phyloP scores from a whole-genome alignment of 2,329 filamentous ascomycete species.

The Penicillium sp. region DNA sequence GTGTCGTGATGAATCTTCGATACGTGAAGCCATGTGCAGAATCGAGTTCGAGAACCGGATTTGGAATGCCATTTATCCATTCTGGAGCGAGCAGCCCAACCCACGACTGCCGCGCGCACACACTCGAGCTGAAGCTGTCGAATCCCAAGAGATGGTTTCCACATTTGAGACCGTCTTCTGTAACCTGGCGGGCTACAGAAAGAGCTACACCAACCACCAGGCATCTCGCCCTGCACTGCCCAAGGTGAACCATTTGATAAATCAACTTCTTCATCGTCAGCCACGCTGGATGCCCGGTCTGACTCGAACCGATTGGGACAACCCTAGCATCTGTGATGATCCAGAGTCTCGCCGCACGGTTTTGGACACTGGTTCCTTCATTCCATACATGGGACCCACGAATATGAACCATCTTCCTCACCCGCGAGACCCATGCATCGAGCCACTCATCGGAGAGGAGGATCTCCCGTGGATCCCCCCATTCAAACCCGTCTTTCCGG shows the following conservation, averaged over 20 bases:
- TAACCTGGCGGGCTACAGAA: background rate
- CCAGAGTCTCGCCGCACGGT: background rate
- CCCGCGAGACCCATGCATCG: background rate
- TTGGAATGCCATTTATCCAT: background rate
- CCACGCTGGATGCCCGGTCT: background rate
- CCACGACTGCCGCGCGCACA: background rate
- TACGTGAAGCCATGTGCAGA: background rate
- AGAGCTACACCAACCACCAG: constrained; percentile 5
- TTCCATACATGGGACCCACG: constrained; percentile 1
- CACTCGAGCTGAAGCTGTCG: background rate
- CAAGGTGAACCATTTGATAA: too few relatives aligned
- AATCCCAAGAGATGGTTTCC: background rate
- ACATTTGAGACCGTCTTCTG: background rate
- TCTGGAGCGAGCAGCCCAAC: background rate
- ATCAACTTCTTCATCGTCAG: background rate
- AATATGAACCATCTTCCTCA: background rate
- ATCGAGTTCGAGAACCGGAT: background rate
- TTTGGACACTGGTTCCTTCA: background rate
- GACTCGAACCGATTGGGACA: background rate
- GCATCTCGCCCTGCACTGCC: background rate
- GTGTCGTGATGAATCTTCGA: background rate
- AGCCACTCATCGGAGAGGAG: background rate
- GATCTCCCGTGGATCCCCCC: background rate
- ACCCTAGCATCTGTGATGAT: background rate
- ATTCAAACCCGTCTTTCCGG: background rate